Conservation (phyloP, 495 filamentous ascomycete species). For the Achaetomiella virescens region DNA sequence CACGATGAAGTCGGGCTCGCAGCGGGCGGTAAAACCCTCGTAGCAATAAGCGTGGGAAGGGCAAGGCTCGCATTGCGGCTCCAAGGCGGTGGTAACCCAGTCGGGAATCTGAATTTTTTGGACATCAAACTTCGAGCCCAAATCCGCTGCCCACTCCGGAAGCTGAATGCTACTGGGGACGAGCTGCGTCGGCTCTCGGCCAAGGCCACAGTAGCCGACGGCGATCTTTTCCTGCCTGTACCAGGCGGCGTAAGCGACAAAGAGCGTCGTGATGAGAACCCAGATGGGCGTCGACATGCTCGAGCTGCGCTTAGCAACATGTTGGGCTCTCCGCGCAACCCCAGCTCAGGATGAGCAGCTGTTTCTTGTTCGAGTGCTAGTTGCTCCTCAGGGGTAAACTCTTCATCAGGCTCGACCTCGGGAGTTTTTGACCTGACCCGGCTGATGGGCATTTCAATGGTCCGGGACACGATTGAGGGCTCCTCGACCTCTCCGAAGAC, state of each 20-base stretch:
- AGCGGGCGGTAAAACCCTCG: constrained; percentile 63
- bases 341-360: constrained; percentile 30
- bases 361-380: constrained; percentile 63
- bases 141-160: constrained; percentile 36
- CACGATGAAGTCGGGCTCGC: constrained; percentile 81
- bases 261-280: constrained; percentile 57
- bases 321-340: constrained; percentile 21
- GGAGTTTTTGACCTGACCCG: constrained; percentile 17
- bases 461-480: constrained; percentile 30
- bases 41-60: constrained; percentile 89
- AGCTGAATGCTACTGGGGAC: constrained; percentile 41
- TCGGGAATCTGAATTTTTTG: constrained; percentile 47
- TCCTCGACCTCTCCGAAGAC: constrained; percentile 19
- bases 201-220: constrained; percentile 90
- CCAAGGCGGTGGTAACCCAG: constrained; percentile 57
- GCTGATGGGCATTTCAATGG: constrained; percentile 45
- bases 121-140: constrained; percentile 39
- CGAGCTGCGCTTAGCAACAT: constrained; percentile 10
- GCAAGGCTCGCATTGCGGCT: constrained; percentile 86
- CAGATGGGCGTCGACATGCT: constrained; percentile 50
- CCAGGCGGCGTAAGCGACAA: constrained; percentile 69
- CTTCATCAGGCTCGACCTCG: constrained; percentile 63
- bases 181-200: constrained; percentile 47
- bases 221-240: constrained; percentile 92
- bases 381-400: constrained; percentile 89